These are phyloP conservation scores for Paracoccidioides lutzii DNA, from an alignment of 2,329 filamentous ascomycete genomes.

Conservation along the genomic window DNA sequence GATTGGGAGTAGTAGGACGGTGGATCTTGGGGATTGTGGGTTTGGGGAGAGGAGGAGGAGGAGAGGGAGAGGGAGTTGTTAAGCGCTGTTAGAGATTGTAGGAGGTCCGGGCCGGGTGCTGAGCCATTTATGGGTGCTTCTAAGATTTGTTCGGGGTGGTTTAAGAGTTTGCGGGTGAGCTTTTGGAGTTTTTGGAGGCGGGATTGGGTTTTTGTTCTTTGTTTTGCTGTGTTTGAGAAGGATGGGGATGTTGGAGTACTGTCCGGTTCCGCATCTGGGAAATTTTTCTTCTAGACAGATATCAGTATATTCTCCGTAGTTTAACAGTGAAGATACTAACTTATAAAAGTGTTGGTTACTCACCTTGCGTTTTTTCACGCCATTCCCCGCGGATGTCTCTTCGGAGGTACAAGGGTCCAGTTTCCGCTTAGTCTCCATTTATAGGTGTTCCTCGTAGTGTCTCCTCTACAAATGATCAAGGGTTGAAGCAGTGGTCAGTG, in stretches of 20 bases:
- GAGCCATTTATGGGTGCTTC: constrained; percentile 2
- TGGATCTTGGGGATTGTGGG: neutral
- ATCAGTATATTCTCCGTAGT: neutral
- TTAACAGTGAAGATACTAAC: neutral
- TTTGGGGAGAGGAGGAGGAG: neutral
- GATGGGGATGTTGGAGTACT: neutral
- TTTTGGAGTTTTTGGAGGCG: constrained; percentile 13
- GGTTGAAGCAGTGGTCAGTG: too few species aligned
- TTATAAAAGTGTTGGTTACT: neutral
- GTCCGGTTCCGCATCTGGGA: neutral
- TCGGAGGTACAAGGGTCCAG: neutral
- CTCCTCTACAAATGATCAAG: too few species aligned
- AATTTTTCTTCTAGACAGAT: neutral
- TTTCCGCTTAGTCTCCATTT: neutral
- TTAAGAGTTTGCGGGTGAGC: constrained; percentile 15
- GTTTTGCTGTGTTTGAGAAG: neutral
- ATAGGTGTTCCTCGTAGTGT: neutral
- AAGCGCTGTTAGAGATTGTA: constrained; percentile 13
- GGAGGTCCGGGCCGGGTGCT: constrained; percentile 11
- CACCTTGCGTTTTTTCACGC: neutral
- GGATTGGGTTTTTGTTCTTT: constrained; percentile 7
- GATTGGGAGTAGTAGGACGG: neutral
- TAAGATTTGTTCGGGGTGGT: constrained; percentile 9
- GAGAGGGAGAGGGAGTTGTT: constrained; percentile 11
- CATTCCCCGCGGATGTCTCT: neutral